A percentile compares a stretch with the other conserved stretches of the same genome.
These are phyloP conservation scores for Haematococcus sp. DNA, from an alignment of 139 green algal species.

Conservation along the genomic window DNA sequence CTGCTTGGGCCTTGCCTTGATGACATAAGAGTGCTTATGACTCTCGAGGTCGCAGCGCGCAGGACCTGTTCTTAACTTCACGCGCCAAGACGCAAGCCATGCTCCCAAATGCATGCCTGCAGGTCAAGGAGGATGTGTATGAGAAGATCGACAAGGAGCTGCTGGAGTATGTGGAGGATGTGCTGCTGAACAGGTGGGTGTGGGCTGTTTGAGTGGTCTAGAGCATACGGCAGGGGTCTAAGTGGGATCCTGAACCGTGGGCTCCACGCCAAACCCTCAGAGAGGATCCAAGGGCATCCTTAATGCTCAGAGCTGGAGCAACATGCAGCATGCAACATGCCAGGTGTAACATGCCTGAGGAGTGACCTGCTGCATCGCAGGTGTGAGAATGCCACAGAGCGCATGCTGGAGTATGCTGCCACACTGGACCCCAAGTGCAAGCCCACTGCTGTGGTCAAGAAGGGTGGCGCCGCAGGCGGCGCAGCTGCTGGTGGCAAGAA, in stretches of 20 bases:
- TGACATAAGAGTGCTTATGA: too few relatives aligned
- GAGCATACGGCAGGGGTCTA: too few relatives aligned
- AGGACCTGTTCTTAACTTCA: too few relatives aligned
- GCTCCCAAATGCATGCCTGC: neutral
- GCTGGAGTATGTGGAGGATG: slow-evolving; percentile 93
- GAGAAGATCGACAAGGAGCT: slow-evolving; percentile 98
- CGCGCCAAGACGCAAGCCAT: neutral
- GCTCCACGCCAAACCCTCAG: too few relatives aligned
- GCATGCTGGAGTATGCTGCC: slow-evolving; percentile 90
- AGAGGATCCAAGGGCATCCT: too few relatives aligned
- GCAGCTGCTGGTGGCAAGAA: slow-evolving; percentile 23
- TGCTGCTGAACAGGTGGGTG: slow-evolving; percentile 86
- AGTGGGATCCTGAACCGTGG: too few relatives aligned
- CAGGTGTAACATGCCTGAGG: too few relatives aligned
- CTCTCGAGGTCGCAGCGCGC: too few relatives aligned
- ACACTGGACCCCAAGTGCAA: slow-evolving; percentile 92
- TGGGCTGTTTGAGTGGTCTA: neutral
- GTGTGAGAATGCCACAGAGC: slow-evolving; percentile 95
- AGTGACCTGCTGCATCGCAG: slow-evolving; percentile 8
- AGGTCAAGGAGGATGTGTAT: slow-evolving; percentile 91
- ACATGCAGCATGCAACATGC: too few relatives aligned
- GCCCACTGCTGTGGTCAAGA: slow-evolving; percentile 75
- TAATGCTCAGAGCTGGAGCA: too few relatives aligned
- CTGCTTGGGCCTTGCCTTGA: too few relatives aligned
- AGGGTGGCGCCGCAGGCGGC: slow-evolving; percentile 36